Evolutionary conservation across 805 yeast genomes (phyloP).

Genomic region (Nakazawaea ambrosiae): DNA sequence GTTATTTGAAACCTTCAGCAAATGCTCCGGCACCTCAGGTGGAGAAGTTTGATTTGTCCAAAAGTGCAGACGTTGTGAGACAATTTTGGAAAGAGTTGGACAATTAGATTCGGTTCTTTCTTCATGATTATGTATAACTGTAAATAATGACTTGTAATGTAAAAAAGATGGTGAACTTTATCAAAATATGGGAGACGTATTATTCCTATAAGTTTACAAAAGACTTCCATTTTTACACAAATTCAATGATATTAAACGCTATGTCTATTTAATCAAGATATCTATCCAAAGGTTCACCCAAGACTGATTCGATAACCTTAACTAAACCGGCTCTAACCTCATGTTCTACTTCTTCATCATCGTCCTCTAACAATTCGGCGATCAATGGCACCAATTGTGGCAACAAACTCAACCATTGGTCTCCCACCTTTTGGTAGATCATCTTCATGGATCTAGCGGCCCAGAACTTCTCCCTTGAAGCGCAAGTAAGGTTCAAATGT

Average conservation of each 20-base stretch:
- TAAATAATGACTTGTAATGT: too few species aligned
- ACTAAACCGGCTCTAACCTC: constrained; percentile 90
- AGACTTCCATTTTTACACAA: too few species aligned
- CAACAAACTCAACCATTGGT: constrained; percentile 82
- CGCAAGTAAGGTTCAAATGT: constrained; percentile 60
- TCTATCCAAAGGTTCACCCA: constrained; percentile 92
- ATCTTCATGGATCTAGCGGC: constrained; percentile 72
- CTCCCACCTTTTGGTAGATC: constrained; percentile 87
- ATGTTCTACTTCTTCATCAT: constrained; percentile 85
- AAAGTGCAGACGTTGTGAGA: background rate
- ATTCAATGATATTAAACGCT: too few species aligned
- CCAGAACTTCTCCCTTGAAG: constrained; percentile 63
- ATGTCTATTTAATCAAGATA: constrained; percentile 52
- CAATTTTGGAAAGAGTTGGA: constrained; percentile 1
- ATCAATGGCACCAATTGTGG: constrained; percentile 95
- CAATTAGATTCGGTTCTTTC: background rate
- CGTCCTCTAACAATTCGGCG: constrained; percentile 94
- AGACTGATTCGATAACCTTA: constrained; percentile 81
- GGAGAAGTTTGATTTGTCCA: constrained; percentile 3
- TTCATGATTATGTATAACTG: too few species aligned
- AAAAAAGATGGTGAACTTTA: too few species aligned
- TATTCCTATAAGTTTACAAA: too few species aligned
- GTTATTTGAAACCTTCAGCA: too few species aligned
- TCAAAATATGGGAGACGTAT: too few species aligned
- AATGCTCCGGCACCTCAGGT: too few species aligned